Evolutionary conservation across 1,284 basidiomycete species (phyloP).

Genomic region (Termitomyces sp.): DNA sequence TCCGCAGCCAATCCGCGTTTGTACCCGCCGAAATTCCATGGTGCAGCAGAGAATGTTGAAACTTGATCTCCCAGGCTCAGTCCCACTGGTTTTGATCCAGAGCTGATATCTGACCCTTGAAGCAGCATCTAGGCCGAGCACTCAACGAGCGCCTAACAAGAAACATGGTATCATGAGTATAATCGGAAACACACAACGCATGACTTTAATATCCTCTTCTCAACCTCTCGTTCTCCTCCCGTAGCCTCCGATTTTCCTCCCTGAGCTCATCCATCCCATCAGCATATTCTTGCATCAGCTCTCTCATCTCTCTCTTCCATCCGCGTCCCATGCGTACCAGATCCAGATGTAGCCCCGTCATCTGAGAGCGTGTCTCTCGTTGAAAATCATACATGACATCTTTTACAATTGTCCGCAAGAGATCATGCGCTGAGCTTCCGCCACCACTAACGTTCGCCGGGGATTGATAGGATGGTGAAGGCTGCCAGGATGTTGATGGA

Average conservation of each 20-base stretch:
- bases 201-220: conserved; percentile 44
- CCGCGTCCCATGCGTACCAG: conserved; percentile 62
- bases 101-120: too few relatives aligned
- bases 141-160: too few relatives aligned
- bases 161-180: not conserved
- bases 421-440: conserved; percentile 46
- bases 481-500: conserved; percentile 34
- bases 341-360: conserved; percentile 68
- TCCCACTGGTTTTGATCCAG: too few relatives aligned
- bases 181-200: not conserved
- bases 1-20: too few relatives aligned
- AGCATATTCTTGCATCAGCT: conserved; percentile 53
- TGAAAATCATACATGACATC: conserved; percentile 71
- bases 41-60: too few relatives aligned
- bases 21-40: too few relatives aligned
- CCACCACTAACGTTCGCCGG: conserved; percentile 12
- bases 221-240: conserved; percentile 64
- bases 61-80: too few relatives aligned
- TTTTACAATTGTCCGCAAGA: conserved; percentile 56
- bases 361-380: conserved; percentile 58
- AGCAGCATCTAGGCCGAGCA: too few relatives aligned
- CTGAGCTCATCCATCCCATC: conserved; percentile 51
- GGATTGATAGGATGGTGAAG: conserved; percentile 35
- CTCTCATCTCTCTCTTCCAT: conserved; percentile 59
- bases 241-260: conserved; percentile 62